Conservation (phyloP, 208 protist genomes). For the Acanthamoeba healyi region DNA sequence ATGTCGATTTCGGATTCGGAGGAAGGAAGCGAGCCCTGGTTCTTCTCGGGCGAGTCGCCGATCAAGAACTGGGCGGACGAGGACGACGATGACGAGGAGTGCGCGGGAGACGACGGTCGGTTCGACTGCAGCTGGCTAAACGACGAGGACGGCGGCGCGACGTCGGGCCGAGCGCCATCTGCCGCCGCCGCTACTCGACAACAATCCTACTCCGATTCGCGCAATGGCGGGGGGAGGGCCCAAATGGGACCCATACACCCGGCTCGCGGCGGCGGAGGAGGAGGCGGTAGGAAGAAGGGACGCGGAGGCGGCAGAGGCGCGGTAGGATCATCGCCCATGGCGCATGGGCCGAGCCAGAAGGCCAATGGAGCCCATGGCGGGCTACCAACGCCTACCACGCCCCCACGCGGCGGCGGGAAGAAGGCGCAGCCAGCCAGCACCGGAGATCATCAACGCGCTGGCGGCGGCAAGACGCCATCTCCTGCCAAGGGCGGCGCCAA, state of each 20-base stretch:
- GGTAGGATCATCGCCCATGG: background rate
- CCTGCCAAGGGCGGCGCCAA: too few relatives aligned
- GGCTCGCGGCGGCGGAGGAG: background rate
- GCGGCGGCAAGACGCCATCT: too few relatives aligned
- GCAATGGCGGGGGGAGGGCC: background rate
- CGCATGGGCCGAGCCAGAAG: too few relatives aligned
- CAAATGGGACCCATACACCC: background rate
- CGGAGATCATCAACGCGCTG: too few relatives aligned
- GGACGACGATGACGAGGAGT: background rate
- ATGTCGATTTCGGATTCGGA: background rate
- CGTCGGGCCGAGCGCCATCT: background rate
- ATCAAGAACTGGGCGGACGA: slow-evolving; percentile 29
- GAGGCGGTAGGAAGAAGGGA: background rate
- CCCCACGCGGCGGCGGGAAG: too few relatives aligned
- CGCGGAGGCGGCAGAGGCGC: background rate
- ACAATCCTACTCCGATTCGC: background rate
- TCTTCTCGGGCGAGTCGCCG: slow-evolving; percentile 14
- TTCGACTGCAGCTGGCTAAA: background rate
- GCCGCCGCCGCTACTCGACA: too few relatives aligned
- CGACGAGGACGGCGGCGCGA: background rate
- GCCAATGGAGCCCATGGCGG: too few relatives aligned
- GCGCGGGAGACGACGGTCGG: background rate
- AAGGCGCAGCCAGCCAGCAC: too few relatives aligned
- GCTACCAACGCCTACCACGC: too few relatives aligned
- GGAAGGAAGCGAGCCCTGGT: background rate